Conservation (phyloP, 805 yeast genomes). For the Wickerhamomyces canadensis region DNA sequence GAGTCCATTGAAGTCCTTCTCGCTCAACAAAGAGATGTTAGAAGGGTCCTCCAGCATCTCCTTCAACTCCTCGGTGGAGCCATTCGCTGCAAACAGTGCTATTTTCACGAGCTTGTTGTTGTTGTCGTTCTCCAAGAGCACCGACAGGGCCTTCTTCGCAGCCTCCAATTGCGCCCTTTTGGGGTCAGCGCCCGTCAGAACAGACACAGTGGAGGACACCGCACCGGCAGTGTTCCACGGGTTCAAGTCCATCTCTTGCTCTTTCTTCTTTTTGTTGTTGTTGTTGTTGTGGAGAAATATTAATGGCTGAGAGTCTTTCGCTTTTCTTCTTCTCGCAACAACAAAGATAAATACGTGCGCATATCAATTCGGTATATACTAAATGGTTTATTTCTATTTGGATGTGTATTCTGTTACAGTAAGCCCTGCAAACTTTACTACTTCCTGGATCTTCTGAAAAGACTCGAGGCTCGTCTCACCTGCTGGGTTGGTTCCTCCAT, state of each 20-base stretch:
- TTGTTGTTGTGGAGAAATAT: too few species aligned
- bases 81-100: constrained; percentile 34
- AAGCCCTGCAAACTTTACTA: too few species aligned
- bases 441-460: too few species aligned
- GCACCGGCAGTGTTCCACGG: constrained; percentile 6
- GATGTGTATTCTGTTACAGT: too few species aligned
- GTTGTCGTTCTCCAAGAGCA: constrained; percentile 6
- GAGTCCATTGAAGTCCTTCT: constrained; percentile 35
- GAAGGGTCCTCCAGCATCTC: constrained; percentile 23
- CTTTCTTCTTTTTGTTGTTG: background rate
- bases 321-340: too few species aligned
- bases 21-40: constrained; percentile 21
- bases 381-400: too few species aligned
- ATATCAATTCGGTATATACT: too few species aligned
- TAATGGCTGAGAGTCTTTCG: too few species aligned
- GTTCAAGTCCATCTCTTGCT: constrained; percentile 8
- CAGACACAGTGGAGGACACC: constrained; percentile 1
- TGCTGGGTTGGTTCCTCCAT: too few species aligned
- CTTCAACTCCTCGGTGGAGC: constrained; percentile 23
- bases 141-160: constrained; percentile 14
- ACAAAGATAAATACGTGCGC: too few species aligned
- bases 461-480: too few species aligned
- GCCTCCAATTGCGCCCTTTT: constrained; percentile 12
- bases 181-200: constrained; percentile 4
- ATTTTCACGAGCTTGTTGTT: constrained; percentile 22